Evolutionary conservation across 1,284 basidiomycete species (phyloP).

Genomic region (Prillingera fragicola): DNA sequence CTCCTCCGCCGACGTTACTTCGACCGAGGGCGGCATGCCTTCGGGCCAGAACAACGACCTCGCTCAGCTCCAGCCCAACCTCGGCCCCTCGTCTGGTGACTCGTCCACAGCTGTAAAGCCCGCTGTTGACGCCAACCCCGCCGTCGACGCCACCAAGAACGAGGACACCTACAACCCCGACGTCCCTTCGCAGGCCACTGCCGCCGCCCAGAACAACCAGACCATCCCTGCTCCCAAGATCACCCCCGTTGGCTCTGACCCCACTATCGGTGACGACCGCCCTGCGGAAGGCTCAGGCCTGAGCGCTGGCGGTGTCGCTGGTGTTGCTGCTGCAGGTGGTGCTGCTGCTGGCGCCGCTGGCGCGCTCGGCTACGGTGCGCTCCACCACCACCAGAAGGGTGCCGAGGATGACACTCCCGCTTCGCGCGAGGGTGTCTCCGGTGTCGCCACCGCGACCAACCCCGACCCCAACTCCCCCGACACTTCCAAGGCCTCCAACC

Average conservation of each 20-base stretch:
- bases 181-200: conserved; percentile 17
- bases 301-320: no score
- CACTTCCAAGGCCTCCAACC: conserved; percentile 2
- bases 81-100: background rate
- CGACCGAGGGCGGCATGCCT: no score
- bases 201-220: conserved; percentile 20
- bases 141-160: background rate
- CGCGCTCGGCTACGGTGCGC: no score
- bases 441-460: conserved; percentile 7
- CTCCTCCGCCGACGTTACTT: no score
- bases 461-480: conserved; percentile 6
- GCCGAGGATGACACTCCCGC: no score
- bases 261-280: no score
- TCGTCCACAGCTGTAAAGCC: background rate
- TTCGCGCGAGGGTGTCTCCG: no score
- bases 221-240: conserved; percentile 19
- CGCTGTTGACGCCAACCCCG: background rate
- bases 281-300: no score
- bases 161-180: conserved; percentile 4
- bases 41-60: conserved; percentile 1
- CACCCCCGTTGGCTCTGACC: conserved; percentile 10
- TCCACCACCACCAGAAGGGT: no score
- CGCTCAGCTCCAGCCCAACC: background rate
- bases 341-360: no score
- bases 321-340: no score